Evolutionary conservation across 768 basidiomycete species (phyloP).

Genomic region (Sporobolomyces pararoseus): DNA sequence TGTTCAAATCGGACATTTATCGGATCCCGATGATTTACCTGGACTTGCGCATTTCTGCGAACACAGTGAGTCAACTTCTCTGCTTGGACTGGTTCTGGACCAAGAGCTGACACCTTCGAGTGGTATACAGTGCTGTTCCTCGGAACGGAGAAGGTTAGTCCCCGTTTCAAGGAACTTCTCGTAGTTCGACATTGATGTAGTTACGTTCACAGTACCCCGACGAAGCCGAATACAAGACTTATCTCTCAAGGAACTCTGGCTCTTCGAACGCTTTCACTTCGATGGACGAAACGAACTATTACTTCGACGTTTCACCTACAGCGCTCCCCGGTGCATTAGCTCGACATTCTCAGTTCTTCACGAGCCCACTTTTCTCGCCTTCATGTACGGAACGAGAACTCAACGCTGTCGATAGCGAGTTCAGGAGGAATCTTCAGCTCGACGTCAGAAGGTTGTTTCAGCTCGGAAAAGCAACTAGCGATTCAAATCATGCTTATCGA

Average conservation of each 20-base stretch:
- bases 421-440: conserved; percentile 89
- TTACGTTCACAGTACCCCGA: conserved; percentile 26
- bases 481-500: not conserved
- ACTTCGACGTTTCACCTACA: conserved; percentile 24
- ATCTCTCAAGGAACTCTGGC: conserved; percentile 27
- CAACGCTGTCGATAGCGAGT: conserved; percentile 93
- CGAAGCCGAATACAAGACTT: conserved; percentile 37
- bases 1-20: conserved; percentile 51
- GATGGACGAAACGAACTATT: conserved; percentile 35
- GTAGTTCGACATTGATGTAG: no score
- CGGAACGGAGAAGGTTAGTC: conserved; percentile 29
- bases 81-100: not conserved
- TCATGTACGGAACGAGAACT: conserved; percentile 84
- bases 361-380: conserved; percentile 80
- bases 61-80: conserved; percentile 17
- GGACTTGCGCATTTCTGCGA: conserved; percentile 52
- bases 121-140: conserved; percentile 33
- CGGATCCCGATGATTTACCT: conserved; percentile 50
- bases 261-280: conserved; percentile 36
- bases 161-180: no score
- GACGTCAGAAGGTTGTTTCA: conserved; percentile 95
- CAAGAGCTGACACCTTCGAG: not conserved
- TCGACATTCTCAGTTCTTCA: conserved; percentile 67
- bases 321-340: conserved; percentile 41
- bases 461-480: conserved; percentile 65